Base-by-base conservation (phyloP, 371 early-diverging fungal genomes). In the Coemansia sp. region DNA sequence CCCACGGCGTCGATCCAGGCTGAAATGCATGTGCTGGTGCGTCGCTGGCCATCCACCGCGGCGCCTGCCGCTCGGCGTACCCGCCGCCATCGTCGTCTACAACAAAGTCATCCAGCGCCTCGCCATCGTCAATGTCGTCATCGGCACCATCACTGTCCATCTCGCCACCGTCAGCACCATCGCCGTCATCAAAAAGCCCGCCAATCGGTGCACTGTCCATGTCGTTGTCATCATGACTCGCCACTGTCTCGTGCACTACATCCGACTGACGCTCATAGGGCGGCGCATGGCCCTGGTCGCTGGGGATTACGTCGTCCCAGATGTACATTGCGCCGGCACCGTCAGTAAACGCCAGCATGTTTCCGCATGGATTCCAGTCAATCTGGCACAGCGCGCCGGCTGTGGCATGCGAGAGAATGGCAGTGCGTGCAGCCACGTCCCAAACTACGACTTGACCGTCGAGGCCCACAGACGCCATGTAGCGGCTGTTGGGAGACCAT, bases 11-110 rank as follows among this genome's bases (percentile, higher is more conserved):
- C 1, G 88, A 67, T 21, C 88, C 87, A 1, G 88, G 80, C 54
- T 87, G 88, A 63, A 87, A 85, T 26, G 51, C 62, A 37, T 47
- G 73, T 11, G 59, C 61, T 28, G 62, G 72, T 61, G 52, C 68
- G 66, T 64, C 75, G 44, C 85, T 86, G 9, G 88, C 80, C 1
- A 86, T 88, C 69, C 90, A 90, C 60, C 88, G 86, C 2, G 85
- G 60, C 6, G 58, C 67, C 47, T 77, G 78, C 11, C 66, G 74
- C 47, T 77, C 74, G 53, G 73, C 65, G 11, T 58, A 77, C 39
- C 89, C 92, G 18, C 83, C 89, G 11, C 89, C 91, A 63, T 94
- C 94, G 71, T 95, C 96, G 66, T 95, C 94, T 1, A 89, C 91
- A 1, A 94, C 86, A 84, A 94, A 94, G 62, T 91, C 88, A 48